Conservation (phyloP, 768 basidiomycete species). For the Agaricus sinodeliciosus region DNA sequence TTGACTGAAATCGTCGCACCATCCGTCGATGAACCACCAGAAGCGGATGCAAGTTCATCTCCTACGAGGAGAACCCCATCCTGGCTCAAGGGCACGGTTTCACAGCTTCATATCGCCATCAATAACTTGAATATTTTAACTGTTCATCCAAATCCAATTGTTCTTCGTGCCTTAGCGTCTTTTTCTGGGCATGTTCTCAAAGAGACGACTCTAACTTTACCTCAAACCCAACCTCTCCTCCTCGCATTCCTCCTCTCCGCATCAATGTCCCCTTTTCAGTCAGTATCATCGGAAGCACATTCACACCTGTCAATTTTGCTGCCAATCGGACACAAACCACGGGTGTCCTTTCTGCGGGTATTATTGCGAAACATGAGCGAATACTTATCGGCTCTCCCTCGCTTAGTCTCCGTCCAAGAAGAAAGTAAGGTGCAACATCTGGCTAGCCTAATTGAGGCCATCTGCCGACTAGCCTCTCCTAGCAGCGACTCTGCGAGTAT, state of each 20-base stretch:
- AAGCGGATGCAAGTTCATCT: conserved; percentile 21
- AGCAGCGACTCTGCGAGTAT: conserved; percentile 18
- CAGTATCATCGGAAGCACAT: conserved; percentile 45
- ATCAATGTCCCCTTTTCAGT: conserved; percentile 49
- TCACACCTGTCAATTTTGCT: conserved; percentile 42
- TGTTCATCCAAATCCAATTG: conserved; percentile 64
- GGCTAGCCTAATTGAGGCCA: conserved; percentile 61
- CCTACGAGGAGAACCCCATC: conserved; percentile 57
- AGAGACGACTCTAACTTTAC: conserved; percentile 54
- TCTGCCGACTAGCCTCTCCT: conserved; percentile 45
- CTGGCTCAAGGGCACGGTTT: conserved; percentile 78
- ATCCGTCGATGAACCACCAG: conserved; percentile 12
- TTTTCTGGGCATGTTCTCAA: conserved; percentile 52
- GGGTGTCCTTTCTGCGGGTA: conserved; percentile 42
- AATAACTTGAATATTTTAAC: conserved; percentile 67
- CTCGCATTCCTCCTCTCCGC: conserved; percentile 71
- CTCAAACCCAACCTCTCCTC: conserved; percentile 59
- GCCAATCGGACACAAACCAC: conserved; percentile 30
- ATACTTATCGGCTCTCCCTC: conserved; percentile 64
- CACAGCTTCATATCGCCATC: conserved; percentile 80
- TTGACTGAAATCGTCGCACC: conserved; percentile 31
- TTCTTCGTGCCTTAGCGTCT: conserved; percentile 47
- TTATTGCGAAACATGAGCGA: conserved; percentile 59
- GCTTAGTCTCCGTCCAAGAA: conserved; percentile 59
- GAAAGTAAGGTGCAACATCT: conserved; percentile 71